A percentile compares a stretch with the other conserved stretches of the same genome.
Conservation (phyloP, 306 rosid species). For the Ceratonia siliqua region DNA sequence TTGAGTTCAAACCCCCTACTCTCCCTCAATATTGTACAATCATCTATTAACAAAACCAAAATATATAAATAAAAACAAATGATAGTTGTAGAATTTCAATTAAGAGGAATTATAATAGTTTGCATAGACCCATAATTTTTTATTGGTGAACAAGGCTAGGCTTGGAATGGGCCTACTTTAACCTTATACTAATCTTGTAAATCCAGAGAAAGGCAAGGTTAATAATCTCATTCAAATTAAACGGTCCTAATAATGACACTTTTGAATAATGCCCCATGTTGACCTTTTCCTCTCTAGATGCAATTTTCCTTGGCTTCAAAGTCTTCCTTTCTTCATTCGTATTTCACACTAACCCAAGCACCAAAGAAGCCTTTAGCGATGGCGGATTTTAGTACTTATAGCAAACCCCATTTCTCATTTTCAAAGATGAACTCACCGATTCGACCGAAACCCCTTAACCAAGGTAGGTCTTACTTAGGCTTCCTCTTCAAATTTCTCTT, state of each 20-base stretch:
- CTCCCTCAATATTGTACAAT: no score
- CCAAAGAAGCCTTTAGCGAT: constrained; percentile 27
- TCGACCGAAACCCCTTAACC: constrained; percentile 29
- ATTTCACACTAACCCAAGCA: constrained; percentile 7
- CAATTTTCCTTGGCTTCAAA: constrained; percentile 42
- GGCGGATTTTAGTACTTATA: constrained; percentile 64
- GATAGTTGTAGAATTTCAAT: no score
- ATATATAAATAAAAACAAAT: no score
- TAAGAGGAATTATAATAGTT: no score
- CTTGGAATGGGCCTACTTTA: no score
- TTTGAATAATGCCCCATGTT: neutral
- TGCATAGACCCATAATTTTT: no score
- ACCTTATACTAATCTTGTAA: no score
- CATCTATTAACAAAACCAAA: no score
- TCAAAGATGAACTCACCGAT: constrained; percentile 30
- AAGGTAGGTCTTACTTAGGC: constrained; percentile 42
- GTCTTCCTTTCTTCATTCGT: constrained; percentile 50
- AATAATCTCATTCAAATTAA: neutral
- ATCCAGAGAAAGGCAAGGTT: neutral
- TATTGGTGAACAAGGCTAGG: no score
- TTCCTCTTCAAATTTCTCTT: constrained; percentile 54
- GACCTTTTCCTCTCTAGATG: neutral
- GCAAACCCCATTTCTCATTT: constrained; percentile 48
- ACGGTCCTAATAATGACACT: constrained; percentile 1
- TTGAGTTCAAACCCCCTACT: no score